phyloP scores from a whole-genome alignment of 164 flowering plant genomes.

The Echeveria elegans region DNA sequence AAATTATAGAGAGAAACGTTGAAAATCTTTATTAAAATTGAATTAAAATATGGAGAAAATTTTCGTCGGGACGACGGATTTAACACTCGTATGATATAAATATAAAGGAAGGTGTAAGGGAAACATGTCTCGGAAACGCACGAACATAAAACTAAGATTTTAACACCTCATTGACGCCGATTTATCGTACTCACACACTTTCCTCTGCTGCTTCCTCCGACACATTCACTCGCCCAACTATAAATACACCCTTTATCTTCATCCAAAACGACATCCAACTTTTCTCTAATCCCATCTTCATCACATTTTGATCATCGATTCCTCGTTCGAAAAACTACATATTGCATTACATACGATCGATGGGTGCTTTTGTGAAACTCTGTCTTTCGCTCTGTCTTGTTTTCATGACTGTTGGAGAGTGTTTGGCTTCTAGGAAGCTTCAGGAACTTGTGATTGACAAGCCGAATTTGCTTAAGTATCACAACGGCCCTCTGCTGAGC shows the following conservation, averaged over 20 bases:
- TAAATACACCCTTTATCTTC: not conserved
- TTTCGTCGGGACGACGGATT: too few relatives aligned
- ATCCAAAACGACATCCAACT: too few relatives aligned
- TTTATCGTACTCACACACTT: not conserved
- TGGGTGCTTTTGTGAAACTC: not conserved
- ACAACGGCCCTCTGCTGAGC: constrained; percentile 32
- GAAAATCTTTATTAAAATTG: too few relatives aligned
- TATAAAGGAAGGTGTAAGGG: not conserved
- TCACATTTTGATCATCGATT: not conserved
- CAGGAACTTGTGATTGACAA: constrained; percentile 15
- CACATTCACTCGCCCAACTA: not conserved
- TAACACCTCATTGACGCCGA: not conserved
- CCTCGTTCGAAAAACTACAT: not conserved
- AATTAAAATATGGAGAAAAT: not conserved
- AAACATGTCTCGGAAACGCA: constrained; percentile 5
- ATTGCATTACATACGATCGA: not conserved
- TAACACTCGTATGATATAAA: too few relatives aligned
- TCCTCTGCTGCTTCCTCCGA: not conserved
- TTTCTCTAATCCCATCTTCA: not conserved
- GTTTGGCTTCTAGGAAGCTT: constrained; percentile 22
- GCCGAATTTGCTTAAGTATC: constrained; percentile 21
- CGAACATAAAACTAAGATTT: not conserved
- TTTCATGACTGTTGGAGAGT: constrained; percentile 5
- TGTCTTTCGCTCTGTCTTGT: constrained; percentile 10
- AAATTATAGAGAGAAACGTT: too few relatives aligned